Base-by-base conservation (phyloP, 495 filamentous ascomycete species). In the Rostrohypoxylon terebratum region DNA sequence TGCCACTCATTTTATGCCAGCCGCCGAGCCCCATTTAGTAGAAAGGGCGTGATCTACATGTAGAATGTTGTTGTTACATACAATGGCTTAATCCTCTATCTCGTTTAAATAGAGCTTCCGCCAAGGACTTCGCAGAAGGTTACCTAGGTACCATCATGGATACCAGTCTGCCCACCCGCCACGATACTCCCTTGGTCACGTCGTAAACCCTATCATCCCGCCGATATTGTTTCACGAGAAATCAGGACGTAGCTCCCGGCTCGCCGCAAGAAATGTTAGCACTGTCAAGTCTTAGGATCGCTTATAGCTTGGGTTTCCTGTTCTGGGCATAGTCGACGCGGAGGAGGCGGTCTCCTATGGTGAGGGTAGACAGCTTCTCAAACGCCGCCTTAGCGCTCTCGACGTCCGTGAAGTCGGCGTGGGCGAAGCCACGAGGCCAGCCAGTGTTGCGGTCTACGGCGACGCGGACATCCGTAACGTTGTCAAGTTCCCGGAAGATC, bases 371-470 rank as follows among this genome's bases (percentile, higher is more conserved):
- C 25, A 98, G 83, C 42, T 84, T 76, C 50, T 89, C 85, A 70
- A 78, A 81, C 0, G 87, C 94, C 25, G 75, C 78, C 47, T 78
- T 65, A 10, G 95, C 93, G 44, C 85, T 87, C 60, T 86, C 80
- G 10, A 90, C 71, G 74, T 92, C 87, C 18, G 84, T 63, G 77
- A 99, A 99, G 74, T 98, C 95, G 20, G 90, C 92, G 77, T 98
- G 96, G 9, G 90, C 91, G 75, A 97, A 99, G 51, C 96, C 96
- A 71, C 93, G 87, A 16, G 92, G 93, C 79, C 93, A 90, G 13
- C 96, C 95, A 4, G 94, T 95, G 23, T 90, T 87, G 59, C 93
- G 88, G 80, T 99, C 96, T 69, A 98, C 92, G 40, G 96, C 92
- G 34, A 99, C 90, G 50, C 96, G 89, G 34, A 99, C 89, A 72